Evolutionary conservation across 805 yeast species (phyloP), one percentile per base, ranked within the genome.

Genomic region (Teunomyces panamensis): DNA sequence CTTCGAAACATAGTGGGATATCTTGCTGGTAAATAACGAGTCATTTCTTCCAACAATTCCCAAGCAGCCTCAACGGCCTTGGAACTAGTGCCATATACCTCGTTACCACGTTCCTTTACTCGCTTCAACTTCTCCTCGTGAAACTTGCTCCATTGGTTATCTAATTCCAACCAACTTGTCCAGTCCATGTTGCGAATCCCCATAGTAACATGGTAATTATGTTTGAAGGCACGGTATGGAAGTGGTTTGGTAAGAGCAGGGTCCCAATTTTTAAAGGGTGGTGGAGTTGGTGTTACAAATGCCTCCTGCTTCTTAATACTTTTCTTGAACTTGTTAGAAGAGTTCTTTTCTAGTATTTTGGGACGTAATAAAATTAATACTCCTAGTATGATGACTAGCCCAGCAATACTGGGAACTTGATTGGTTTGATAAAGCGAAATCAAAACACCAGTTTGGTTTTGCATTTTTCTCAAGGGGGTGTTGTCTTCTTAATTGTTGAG

Each of bases 161-260:
- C 89, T 49, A 84, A 68, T 58, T 84, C 85, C 51, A 84, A 78
- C 89, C 89, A 84, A 43, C 69, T 70, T 46, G 78, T 67, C 74
- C 77, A 78, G 43, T 81, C 79, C 85, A 83, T 77, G 49, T 68
- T 68, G 52, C 89, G 67, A 37, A 83, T 83, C 5, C 89, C 89
- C 89, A 84, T 84, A 20, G 84, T 84, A 43, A 84, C 75, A 54
- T 68, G 75, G 58, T 84, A 84, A 49, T 78, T 80, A 62, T 81
- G 84, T 58, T 75, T 81, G 66, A 84, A 84, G 0, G 89, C 87
- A 42, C 87, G 68, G 56, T 82, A 82, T n/a, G 86, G 83, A 32
- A 79, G 57, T 1, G 87, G 85, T 47, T 63, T 66, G 3, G 86
- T 81, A 3, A 64, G 65, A 9, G 64, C 62, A 43, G 77, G 60